Conservation (phyloP, 2,329 filamentous ascomycete species). For the Parascedosporium putredinis region DNA sequence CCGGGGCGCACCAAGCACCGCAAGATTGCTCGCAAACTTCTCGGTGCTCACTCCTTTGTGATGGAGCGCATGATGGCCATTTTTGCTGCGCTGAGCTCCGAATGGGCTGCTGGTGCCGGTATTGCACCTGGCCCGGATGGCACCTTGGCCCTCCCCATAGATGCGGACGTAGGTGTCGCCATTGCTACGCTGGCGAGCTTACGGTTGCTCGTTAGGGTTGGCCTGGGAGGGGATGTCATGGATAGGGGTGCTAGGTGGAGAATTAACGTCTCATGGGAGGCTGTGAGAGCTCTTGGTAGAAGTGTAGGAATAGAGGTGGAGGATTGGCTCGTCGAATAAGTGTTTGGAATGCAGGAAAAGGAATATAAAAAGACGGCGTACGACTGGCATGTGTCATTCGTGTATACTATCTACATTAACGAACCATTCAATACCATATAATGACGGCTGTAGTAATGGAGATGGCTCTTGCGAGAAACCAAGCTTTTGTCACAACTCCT, state of each 20-base stretch:
- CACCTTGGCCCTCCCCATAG: slow-evolving; percentile 25
- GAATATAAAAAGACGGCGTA: background rate
- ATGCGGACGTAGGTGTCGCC: slow-evolving; percentile 50
- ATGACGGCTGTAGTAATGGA: too few species aligned
- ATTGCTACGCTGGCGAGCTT: slow-evolving; percentile 65
- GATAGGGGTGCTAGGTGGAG: slow-evolving; percentile 66
- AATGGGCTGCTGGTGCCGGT: slow-evolving; percentile 34
- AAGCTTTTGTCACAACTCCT: too few species aligned
- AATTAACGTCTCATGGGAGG: slow-evolving; percentile 71
- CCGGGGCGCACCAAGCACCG: slow-evolving; percentile 41
- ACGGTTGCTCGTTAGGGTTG: slow-evolving; percentile 56
- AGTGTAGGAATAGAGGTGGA: slow-evolving; percentile 69
- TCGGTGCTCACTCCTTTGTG: slow-evolving; percentile 67
- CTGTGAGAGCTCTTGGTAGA: slow-evolving; percentile 57
- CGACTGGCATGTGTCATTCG: too few species aligned
- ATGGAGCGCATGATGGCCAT: slow-evolving; percentile 72
- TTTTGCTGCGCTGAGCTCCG: slow-evolving; percentile 53
- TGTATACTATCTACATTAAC: too few species aligned
- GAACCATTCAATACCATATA: too few species aligned
- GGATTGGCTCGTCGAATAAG: slow-evolving; percentile 60
- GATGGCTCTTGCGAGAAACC: too few species aligned
- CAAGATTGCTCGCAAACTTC: slow-evolving; percentile 65
- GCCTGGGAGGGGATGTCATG: slow-evolving; percentile 49
- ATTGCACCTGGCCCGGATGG: slow-evolving; percentile 19
- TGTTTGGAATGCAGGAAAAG: background rate